Conservation (phyloP, 2,329 filamentous ascomycete genomes). For the Penicillium sp. region DNA sequence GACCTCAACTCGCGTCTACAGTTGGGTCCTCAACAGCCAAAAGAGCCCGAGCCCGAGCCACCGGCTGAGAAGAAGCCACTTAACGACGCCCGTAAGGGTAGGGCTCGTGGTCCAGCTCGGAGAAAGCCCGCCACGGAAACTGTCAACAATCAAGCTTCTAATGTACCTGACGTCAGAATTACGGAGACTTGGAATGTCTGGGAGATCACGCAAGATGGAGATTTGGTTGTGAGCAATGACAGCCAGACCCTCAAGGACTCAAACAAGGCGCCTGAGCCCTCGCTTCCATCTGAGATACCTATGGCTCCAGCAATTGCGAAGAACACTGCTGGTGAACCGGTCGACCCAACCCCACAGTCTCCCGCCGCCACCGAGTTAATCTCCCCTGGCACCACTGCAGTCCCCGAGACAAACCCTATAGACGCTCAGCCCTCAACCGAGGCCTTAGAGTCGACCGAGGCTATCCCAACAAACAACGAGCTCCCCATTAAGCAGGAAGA, state of each 20-base stretch:
- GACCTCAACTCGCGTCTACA: conserved; percentile 87
- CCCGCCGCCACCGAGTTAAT: conserved; percentile 8
- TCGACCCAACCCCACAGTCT: conserved; percentile 25
- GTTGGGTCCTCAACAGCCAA: conserved; percentile 71
- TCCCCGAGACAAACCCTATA: conserved; percentile 4
- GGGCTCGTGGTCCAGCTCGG: conserved; percentile 80
- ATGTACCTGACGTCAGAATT: conserved; percentile 36
- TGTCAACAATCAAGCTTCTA: conserved; percentile 37
- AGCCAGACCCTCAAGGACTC: conserved; percentile 14
- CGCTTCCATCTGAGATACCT: conserved; percentile 10
- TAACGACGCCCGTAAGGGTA: conserved; percentile 79
- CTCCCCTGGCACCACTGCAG: conserved; percentile 2
- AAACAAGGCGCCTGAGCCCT: conserved; percentile 5
- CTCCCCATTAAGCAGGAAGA: background rate
- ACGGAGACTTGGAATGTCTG: conserved; percentile 40
- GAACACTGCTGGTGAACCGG: conserved; percentile 32
- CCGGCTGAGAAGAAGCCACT: conserved; percentile 71
- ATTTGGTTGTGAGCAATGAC: conserved; percentile 27
- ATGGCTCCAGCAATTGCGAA: conserved; percentile 31
- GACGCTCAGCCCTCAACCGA: conserved; percentile 2
- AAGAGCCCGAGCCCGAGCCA: conserved; percentile 58
- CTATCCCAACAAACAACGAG: background rate
- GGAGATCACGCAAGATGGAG: conserved; percentile 33
- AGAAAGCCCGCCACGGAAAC: conserved; percentile 61
- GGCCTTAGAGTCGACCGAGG: background rate